Evolutionary conservation across 345 rosid genomes (phyloP), one percentile per base, ranked within the genome.

Genomic region (Pelargonium nanum): DNA sequence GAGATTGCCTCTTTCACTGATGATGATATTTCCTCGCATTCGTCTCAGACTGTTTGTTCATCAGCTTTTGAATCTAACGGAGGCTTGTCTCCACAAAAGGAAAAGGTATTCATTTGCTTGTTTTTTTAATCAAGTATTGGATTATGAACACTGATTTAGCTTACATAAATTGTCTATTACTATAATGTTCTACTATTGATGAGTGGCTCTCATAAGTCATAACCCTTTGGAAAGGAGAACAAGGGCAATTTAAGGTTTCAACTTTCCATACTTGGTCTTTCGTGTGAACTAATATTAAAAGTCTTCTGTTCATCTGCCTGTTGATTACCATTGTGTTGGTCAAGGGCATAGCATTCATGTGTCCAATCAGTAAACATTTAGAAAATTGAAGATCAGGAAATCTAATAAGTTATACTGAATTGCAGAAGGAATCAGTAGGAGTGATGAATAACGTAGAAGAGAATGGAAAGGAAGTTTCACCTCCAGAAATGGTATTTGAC

Each of bases 1-100:
- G 97, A 85, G 73, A 53, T 70, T 75, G 71, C 85, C 24, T 81
- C 89, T 57, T 75, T 80, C 57, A 81, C 86, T 12, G 91, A 85
- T 53, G 95, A 87, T 65, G 93, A 85, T 68, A 70, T 75, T 59
- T 84, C 94, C 68, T 80, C 89, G 5, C 96, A 76, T 40, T 83
- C 89, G 40, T 88, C 92, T 68, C 60, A 74, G 66, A 73, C 70
- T 5, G 67, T 65, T 67, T 82, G 83, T 22, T 71, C 81, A 52
- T 61, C 84, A 22, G 71, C 85, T 21, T 44, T 65, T 15, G 82
- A 76, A 55, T 72, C 76, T 22, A 80, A 75, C 70, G 77, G 68
- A 17, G 75, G 76, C 24, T 72, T 75, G 26, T 74, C 74, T 58
- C 67, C 74, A 45, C 80, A 30, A 67, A 66, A 67, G 71, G 72